Evolutionary conservation across 2,329 filamentous ascomycete species (phyloP), one percentile per base, ranked within the genome.

Genomic region (Magnaporthiopsis incrustans): DNA sequence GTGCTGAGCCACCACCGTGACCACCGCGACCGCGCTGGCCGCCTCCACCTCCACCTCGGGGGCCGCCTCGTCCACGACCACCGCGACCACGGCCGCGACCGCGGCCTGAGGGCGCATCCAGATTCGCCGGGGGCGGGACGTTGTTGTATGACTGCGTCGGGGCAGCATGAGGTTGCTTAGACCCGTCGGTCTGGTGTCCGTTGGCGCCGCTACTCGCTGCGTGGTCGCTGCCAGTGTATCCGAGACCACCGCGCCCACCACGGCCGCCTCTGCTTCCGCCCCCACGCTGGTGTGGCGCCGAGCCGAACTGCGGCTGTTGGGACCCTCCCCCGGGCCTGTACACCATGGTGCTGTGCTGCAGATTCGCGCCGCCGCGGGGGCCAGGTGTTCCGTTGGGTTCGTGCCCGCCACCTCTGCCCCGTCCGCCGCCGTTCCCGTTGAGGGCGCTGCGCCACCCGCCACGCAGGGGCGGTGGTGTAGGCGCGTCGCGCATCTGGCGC

Each of bases 401-500:
- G 18, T 69, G 69, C 12, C 76, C 74, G 22, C 50, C 61, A n/a
- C 61, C 50, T n/a, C 77, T 75, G 25, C 79, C 78, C 56, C 77
- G 74, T 56, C 76, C 74, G 30, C 76, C 74, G 66, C 71, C 70
- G 64, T 72, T 71, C 18, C 82, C 82, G 64, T 82, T 80, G 30
- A 85, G 67, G 27, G 82, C 85, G 66, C 83, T 82, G 59, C 85
- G 82, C 79, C 82, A 89, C 30, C 79, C 78, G 1, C 83, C 84
- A 33, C 80, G 78, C 33, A 88, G 77, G 18, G 85, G 80, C 12
- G 78, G 74, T 18, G 85, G 86, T 1, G 82, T 76, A 1, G 81
- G 69, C 22, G 85, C 82, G 67, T 88, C 84, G 66, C 77, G 80
- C 69, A 82, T 84, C 73, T 94, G 89, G 65, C 82, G 64, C 18